phyloP scores from a whole-genome alignment of 1,139 yeast species.

The Cylindricascospora bacillispora region DNA sequence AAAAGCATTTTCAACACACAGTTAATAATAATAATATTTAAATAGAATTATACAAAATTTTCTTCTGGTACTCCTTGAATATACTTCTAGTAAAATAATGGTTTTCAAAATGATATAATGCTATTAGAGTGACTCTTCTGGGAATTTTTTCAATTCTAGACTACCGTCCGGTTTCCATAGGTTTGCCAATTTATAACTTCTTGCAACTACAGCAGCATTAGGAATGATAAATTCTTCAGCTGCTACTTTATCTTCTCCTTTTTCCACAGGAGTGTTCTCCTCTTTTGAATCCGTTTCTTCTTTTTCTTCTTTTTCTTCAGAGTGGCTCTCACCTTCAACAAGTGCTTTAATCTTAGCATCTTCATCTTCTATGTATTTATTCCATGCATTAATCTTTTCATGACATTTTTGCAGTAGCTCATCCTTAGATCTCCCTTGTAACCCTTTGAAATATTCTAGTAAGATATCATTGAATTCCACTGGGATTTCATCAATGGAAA shows the following conservation, averaged over 20 bases:
- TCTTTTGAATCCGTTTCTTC: conserved; percentile 7
- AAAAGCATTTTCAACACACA: too few relatives aligned
- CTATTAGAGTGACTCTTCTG: conserved; percentile 1
- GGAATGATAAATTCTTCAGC: conserved; percentile 9
- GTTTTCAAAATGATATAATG: too few relatives aligned
- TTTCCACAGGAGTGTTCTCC: too few relatives aligned
- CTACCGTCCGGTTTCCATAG: conserved; percentile 7
- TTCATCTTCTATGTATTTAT: conserved; percentile 18
- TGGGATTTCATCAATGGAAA: conserved; percentile 43
- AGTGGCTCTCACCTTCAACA: conserved; percentile 12
- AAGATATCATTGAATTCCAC: conserved; percentile 34
- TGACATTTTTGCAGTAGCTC: conserved; percentile 40
- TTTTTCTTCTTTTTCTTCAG: conserved; percentile 5
- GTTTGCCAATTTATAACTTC: conserved; percentile 10
- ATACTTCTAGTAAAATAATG: too few relatives aligned
- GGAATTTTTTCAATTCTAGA: conserved; percentile 7
- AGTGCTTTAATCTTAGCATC: conserved; percentile 18
- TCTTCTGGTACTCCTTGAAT: too few relatives aligned
- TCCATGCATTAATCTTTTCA: conserved; percentile 22
- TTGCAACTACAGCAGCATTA: conserved; percentile 10
- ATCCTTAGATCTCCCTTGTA: conserved; percentile 57
- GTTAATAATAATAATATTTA: too few relatives aligned
- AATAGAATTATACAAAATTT: too few relatives aligned
- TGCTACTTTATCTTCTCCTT: conserved; percentile 2
- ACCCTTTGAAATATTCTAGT: conserved; percentile 45